Conservation (phyloP, 2,329 filamentous ascomycete species). For the Teratosphaeria zuluensis region DNA sequence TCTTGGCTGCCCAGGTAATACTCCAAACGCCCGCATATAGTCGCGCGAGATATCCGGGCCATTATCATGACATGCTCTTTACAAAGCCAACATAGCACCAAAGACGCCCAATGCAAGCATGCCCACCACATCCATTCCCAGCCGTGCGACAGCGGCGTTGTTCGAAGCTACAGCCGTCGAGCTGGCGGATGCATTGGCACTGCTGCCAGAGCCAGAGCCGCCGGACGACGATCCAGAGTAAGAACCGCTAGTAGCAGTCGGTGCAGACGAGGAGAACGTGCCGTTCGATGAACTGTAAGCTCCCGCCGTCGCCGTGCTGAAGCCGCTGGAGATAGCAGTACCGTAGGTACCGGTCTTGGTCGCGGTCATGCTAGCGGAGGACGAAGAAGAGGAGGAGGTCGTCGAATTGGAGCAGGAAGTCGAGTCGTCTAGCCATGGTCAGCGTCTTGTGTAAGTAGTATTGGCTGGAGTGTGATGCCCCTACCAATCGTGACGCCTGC, state of each 20-base stretch:
- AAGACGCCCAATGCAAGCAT: constrained; percentile 16
- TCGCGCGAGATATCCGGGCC: neutral
- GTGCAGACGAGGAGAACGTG: neutral
- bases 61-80: neutral
- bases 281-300: constrained; percentile 1
- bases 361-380: neutral
- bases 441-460: neutral
- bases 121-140: constrained; percentile 17
- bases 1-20: neutral
- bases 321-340: neutral
- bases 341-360: constrained; percentile 2
- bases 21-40: neutral
- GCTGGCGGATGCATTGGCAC: constrained; percentile 1
- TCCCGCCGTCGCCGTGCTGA: neutral
- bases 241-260: constrained; percentile 6
- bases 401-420: constrained; percentile 7
- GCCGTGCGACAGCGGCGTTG: constrained; percentile 9
- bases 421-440: neutral
- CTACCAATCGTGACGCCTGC: constrained; percentile 23
- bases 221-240: neutral
- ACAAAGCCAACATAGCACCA: constrained; percentile 17
- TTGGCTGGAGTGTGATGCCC: constrained; percentile 1
- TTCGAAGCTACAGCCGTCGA: neutral
- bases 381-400: neutral
- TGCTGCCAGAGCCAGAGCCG: neutral